phyloP scores from a whole-genome alignment of 106 monocot species.

The Narthecium ossifragum region DNA sequence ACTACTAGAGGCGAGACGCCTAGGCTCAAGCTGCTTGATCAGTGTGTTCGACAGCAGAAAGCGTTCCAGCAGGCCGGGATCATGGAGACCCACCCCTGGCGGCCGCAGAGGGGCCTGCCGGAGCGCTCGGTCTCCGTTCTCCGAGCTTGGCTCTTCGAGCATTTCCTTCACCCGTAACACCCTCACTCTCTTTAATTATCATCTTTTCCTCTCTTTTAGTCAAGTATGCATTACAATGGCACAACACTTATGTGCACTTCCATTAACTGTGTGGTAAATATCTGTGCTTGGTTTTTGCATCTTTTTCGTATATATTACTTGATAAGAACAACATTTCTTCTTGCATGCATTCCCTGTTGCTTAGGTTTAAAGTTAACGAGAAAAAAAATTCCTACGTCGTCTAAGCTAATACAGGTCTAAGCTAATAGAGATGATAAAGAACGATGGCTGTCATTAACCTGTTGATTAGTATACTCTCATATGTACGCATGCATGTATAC shows the following conservation, averaged over 20 bases:
- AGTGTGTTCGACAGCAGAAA: slow-evolving; percentile 69
- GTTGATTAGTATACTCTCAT: slow-evolving; percentile 3
- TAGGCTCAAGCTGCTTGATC: slow-evolving; percentile 74
- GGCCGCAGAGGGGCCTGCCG: slow-evolving; percentile 86
- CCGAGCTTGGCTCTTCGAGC: slow-evolving; percentile 92
- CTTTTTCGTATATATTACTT: too few species aligned
- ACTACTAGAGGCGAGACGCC: slow-evolving; percentile 74
- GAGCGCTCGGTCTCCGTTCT: slow-evolving; percentile 70
- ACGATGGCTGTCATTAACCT: too few species aligned
- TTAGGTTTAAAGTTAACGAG: too few species aligned
- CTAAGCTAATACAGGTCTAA: too few species aligned
- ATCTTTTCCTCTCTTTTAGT: background rate
- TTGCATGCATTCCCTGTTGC: too few species aligned
- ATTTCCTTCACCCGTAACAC: slow-evolving; percentile 84
- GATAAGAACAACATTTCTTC: too few species aligned
- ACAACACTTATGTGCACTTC: too few species aligned
- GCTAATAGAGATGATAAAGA: too few species aligned
- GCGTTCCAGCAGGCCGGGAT: slow-evolving; percentile 44
- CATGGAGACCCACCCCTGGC: slow-evolving; percentile 69
- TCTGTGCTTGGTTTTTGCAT: too few species aligned
- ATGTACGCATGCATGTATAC: background rate
- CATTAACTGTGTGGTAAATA: too few species aligned
- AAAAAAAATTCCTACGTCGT: too few species aligned
- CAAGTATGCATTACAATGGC: too few species aligned
- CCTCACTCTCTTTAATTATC: slow-evolving; percentile 2